Evolutionary conservation across 176 grass and related monocot genomes (phyloP).

Genomic region (Metroxylon sagu): DNA sequence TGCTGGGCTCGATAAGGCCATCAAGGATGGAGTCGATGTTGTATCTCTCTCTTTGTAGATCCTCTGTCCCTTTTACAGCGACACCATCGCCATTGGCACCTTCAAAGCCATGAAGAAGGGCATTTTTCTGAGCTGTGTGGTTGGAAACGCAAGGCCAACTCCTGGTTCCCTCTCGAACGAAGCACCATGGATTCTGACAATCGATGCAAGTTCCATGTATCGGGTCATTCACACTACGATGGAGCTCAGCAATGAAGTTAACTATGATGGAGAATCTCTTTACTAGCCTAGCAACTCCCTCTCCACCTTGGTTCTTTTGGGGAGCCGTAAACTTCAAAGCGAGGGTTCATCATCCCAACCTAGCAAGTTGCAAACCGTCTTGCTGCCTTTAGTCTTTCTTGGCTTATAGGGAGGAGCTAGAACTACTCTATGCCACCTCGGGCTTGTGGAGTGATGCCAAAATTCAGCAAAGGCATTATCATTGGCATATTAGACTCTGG

Average conservation of each 20-base stretch:
- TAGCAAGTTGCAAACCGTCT: no score
- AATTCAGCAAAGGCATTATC: no score
- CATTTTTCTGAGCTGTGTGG: neutral
- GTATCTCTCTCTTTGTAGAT: neutral
- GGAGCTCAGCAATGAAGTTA: constrained; percentile 5
- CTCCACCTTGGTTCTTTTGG: no score
- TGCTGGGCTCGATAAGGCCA: neutral
- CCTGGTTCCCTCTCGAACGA: no score
- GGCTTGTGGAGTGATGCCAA: no score
- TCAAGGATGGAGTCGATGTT: neutral
- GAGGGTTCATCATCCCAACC: no score
- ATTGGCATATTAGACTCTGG: no score
- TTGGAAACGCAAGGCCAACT: constrained; percentile 30
- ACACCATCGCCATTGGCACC: neutral
- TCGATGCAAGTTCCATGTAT: constrained; percentile 31
- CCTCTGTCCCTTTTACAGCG: neutral
- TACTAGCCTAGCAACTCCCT: neutral
- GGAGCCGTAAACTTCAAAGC: no score
- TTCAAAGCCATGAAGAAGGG: neutral
- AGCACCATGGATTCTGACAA: constrained; percentile 52
- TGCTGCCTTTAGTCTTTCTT: no score
- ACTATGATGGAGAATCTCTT: constrained; percentile 19
- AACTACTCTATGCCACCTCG: no score
- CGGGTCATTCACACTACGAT: neutral
- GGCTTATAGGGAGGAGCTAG: no score